Conservation (phyloP, 108 stramenopile species). For the Discostella pseudostelligera region DNA sequence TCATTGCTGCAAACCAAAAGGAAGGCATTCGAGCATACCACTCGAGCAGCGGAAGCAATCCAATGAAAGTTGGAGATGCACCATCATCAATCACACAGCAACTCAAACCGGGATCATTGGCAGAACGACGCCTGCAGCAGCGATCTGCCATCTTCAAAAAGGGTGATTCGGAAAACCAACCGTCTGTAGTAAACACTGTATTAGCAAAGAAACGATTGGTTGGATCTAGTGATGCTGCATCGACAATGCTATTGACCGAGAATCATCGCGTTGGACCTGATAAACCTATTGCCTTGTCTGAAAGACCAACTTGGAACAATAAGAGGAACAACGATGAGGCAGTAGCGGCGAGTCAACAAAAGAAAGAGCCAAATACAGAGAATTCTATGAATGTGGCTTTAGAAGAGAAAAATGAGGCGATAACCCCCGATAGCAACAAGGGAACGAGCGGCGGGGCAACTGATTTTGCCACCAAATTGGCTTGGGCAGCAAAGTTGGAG, state of each 20-base stretch:
- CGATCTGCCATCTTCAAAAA: constrained; percentile 5
- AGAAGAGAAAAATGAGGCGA: neutral
- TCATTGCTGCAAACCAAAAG: neutral
- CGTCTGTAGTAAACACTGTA: neutral
- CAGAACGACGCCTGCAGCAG: neutral
- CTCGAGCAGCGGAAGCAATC: too few relatives aligned
- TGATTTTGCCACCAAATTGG: neutral
- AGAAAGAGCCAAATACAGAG: neutral
- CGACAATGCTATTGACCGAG: neutral
- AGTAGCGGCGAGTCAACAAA: neutral
- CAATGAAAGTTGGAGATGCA: neutral
- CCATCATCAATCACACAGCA: neutral
- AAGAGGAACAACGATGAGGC: neutral
- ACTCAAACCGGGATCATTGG: neutral
- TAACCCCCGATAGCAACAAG: neutral
- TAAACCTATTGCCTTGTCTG: neutral
- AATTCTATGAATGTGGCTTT: neutral
- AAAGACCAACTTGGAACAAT: neutral
- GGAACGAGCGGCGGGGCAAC: neutral
- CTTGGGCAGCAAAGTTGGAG: constrained; percentile 6
- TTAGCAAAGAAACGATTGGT: neutral
- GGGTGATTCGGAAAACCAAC: neutral
- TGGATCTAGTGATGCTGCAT: neutral
- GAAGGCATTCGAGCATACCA: too few relatives aligned
- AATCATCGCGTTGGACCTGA: neutral